Base-by-base conservation (phyloP, 208 protist genomes). In the Strigomonas culicis region DNA sequence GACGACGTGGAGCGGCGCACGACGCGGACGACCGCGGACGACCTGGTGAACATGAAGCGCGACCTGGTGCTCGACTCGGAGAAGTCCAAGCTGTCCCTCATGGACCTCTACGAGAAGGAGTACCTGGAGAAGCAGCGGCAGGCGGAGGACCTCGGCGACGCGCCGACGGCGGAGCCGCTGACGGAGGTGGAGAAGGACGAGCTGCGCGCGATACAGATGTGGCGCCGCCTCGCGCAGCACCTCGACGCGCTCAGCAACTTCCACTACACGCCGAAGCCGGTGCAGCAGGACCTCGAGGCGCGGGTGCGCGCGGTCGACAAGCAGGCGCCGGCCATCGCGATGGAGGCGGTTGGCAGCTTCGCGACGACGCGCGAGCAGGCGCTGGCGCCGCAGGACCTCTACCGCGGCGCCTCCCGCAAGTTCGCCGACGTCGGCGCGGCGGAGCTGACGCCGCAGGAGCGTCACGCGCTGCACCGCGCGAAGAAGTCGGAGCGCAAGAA, bases 101-200 rank as follows among this genome's bases (percentile, higher is more conserved):
- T 94, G 84, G 91, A 97, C 63, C 72, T 97, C 17, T 95, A 97
- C 75, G 91, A 97, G 77, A 95, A 94, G 79, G 88, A 97, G 52
- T 97, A 80, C 63, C 65, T 95, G 32, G 86, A 92, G 60, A 88
- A 86, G 58, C 68, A 75, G 72, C 76, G 82, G 22, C 62, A 71
- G 51, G 82, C 82, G 6, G 84, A 92, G 59, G 88, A 90, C 63
- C 74, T 62, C 1, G 74, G 62, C 30, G 74, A 68, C 2, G 72
- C 66, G 0, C 63, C 70, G 4, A 77, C 73, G 19, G 84, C 91
- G 28, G 86, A 94, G 70, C 88, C 86, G 17, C 82, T 97, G 32
- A 97, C 91, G 22, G 86, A 94, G 72, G 70, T 93, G 25, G 91
- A 97, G 75, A 89, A 90, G 72, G 91, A 97, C 58, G 91, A 97